These are phyloP conservation scores for Sordariomycetes sp. DNA, from an alignment of 2,329 filamentous ascomycete species.

Conservation along the genomic window DNA sequence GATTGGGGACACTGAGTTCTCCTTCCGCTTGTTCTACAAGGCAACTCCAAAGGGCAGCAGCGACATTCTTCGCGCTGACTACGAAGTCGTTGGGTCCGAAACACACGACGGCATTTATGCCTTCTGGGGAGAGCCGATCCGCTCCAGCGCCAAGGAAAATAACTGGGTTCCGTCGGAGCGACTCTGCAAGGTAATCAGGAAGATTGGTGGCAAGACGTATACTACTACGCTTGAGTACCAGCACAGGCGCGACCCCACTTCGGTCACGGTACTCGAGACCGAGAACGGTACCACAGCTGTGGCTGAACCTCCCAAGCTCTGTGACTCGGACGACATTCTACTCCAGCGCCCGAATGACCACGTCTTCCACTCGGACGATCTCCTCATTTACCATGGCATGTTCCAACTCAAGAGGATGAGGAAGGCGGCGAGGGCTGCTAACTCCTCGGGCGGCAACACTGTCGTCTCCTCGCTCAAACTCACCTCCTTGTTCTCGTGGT, in stretches of 20 bases:
- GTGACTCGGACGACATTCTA: conserved; percentile 15
- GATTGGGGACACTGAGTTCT: conserved; percentile 14
- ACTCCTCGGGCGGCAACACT: neutral
- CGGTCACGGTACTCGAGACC: conserved; percentile 16
- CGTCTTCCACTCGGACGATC: conserved; percentile 19
- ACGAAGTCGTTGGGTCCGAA: conserved; percentile 9
- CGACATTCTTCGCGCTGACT: conserved; percentile 19
- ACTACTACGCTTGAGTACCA: conserved; percentile 18
- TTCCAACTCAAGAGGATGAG: conserved; percentile 14
- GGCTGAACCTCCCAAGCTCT: conserved; percentile 12
- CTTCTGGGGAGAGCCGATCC: conserved; percentile 18
- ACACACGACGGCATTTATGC: conserved; percentile 16
- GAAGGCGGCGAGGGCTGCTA: conserved; percentile 8
- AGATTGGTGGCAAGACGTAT: conserved; percentile 12
- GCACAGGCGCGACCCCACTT: conserved; percentile 21
- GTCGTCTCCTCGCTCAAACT: conserved; percentile 6
- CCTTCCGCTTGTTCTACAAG: conserved; percentile 21
- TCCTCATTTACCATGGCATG: conserved; percentile 18
- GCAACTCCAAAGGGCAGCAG: conserved; percentile 15
- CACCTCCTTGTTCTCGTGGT: conserved; percentile 11
- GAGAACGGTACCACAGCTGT: conserved; percentile 10
- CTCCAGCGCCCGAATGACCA: conserved; percentile 14
- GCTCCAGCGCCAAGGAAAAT: conserved; percentile 9
- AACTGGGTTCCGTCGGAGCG: conserved; percentile 20
- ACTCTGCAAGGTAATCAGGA: conserved; percentile 18